These are phyloP conservation scores for Orbilia ellipsospora DNA, from an alignment of 2,329 filamentous ascomycete species.

Conservation along the genomic window DNA sequence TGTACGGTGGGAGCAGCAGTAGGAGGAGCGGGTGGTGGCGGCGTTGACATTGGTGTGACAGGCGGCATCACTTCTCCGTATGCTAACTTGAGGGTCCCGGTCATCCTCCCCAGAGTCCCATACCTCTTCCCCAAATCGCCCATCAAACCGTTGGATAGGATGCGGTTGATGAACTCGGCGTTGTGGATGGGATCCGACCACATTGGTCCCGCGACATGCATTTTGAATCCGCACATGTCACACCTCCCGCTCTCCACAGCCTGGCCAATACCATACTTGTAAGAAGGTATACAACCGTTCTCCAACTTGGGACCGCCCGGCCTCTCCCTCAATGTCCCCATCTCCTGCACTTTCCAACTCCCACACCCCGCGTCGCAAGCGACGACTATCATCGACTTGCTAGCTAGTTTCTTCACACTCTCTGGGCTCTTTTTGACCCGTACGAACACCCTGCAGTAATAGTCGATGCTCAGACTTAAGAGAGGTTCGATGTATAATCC, in stretches of 20 bases:
- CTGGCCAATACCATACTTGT: slow-evolving; percentile 80
- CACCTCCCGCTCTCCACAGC: slow-evolving; percentile 75
- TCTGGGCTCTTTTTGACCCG: slow-evolving; percentile 81
- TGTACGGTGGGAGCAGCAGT: slow-evolving; percentile 40
- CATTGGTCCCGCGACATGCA: slow-evolving; percentile 88
- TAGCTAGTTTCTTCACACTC: slow-evolving; percentile 88
- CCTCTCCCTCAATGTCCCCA: slow-evolving; percentile 75
- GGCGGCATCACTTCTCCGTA: slow-evolving; percentile 73
- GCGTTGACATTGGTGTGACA: slow-evolving; percentile 35
- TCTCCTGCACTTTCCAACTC: slow-evolving; percentile 84
- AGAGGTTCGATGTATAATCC: slow-evolving; percentile 90
- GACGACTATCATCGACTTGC: slow-evolving; percentile 93
- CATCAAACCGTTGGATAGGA: slow-evolving; percentile 76
- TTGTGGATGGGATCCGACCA: slow-evolving; percentile 91
- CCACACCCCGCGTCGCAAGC: slow-evolving; percentile 91
- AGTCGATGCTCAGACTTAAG: slow-evolving; percentile 93
- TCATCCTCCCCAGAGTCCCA: slow-evolving; percentile 80
- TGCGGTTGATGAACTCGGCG: slow-evolving; percentile 79
- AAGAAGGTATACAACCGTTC: slow-evolving; percentile 64
- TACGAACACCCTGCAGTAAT: slow-evolving; percentile 91
- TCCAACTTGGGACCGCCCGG: slow-evolving; percentile 62
- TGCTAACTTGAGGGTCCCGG: slow-evolving; percentile 91
- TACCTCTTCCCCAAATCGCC: slow-evolving; percentile 76
- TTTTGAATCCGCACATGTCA: slow-evolving; percentile 84
- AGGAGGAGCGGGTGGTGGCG: slow-evolving; percentile 34